Evolutionary conservation across 2,329 filamentous ascomycete genomes (phyloP).

Genomic region (Aspergillus awamori): DNA sequence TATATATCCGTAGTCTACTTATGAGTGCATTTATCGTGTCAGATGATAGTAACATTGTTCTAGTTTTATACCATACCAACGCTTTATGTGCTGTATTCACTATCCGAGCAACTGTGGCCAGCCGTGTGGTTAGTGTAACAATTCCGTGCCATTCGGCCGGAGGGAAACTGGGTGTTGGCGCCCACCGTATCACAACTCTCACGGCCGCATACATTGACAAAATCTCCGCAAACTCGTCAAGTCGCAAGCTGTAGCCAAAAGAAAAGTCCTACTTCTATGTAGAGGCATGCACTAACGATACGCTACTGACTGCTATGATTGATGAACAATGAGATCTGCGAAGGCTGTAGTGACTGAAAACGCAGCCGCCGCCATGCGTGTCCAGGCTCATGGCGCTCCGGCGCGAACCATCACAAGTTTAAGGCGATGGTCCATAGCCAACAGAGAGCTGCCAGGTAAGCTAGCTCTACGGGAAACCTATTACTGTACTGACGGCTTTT

Average conservation of each 20-base stretch:
- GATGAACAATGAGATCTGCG: conserved; percentile 36
- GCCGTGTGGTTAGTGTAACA: no score
- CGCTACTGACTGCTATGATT: conserved; percentile 2
- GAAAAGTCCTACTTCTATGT: background rate
- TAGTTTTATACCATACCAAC: no score
- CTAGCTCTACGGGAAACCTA: background rate
- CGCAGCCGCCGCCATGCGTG: conserved; percentile 28
- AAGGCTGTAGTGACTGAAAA: conserved; percentile 39
- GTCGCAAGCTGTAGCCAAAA: background rate
- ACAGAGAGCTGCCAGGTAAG: conserved; percentile 70
- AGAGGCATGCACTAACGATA: conserved; percentile 13
- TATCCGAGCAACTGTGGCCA: no score
- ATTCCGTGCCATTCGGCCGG: background rate
- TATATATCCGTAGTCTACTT: background rate
- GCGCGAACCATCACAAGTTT: conserved; percentile 70
- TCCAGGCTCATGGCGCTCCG: conserved; percentile 24
- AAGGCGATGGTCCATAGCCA: conserved; percentile 80
- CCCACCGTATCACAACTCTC: background rate
- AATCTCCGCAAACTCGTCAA: background rate
- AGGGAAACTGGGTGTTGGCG: background rate
- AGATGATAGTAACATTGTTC: no score
- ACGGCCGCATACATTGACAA: background rate
- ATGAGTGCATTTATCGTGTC: no score
- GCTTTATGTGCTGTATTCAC: no score
- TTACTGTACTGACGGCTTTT: background rate